Evolutionary conservation across 2,329 filamentous ascomycete genomes (phyloP).

Genomic region (Aspergillus fumigatiaffinis): DNA sequence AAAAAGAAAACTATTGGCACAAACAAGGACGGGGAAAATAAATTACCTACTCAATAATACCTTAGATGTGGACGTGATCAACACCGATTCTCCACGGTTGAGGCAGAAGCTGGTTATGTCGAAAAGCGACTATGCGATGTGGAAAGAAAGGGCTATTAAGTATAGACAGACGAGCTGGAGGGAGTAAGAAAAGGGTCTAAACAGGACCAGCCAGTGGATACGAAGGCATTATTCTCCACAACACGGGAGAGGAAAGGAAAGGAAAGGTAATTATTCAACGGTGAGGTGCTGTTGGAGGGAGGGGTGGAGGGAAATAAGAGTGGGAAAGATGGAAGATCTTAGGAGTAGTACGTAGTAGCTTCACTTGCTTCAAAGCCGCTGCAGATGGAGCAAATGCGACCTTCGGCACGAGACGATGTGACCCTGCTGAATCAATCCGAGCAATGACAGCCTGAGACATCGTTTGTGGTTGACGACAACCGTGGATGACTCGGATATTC

Average conservation of each 20-base stretch:
- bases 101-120: background rate
- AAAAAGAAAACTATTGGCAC: background rate
- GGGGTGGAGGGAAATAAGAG: slow-evolving; percentile 2
- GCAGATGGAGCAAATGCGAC: slow-evolving; percentile 27
- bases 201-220: slow-evolving; percentile 24
- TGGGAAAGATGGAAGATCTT: slow-evolving; percentile 5
- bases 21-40: background rate
- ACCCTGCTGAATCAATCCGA: slow-evolving; percentile 19
- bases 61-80: background rate
- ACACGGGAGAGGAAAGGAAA: slow-evolving; percentile 2
- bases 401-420: slow-evolving; percentile 34
- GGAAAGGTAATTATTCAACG: slow-evolving; percentile 3
- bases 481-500: background rate
- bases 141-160: background rate
- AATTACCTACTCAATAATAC: background rate
- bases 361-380: slow-evolving; percentile 8
- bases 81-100: background rate
- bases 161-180: slow-evolving; percentile 4
- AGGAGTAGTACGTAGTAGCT: background rate
- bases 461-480: background rate
- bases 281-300: background rate
- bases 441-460: background rate
- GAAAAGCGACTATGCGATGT: background rate
- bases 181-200: slow-evolving; percentile 12
- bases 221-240: slow-evolving; percentile 15